A percentile compares a stretch with the other conserved stretches of the same genome.
Conservation (phyloP, 805 yeast genomes). For the Candida boleticola region DNA sequence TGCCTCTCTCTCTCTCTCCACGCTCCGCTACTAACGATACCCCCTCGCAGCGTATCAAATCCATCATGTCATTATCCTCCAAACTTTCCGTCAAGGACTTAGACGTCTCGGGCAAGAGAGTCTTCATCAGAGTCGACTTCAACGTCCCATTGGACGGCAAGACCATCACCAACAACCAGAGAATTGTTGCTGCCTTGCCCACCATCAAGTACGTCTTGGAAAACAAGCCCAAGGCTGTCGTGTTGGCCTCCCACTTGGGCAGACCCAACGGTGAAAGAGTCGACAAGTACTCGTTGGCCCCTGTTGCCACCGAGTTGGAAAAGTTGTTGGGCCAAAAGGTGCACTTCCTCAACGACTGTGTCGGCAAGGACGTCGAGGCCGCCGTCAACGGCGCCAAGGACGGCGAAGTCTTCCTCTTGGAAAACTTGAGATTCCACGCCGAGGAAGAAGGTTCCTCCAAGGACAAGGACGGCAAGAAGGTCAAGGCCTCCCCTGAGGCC, state of each 20-base stretch:
- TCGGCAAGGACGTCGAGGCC: conserved; percentile 84
- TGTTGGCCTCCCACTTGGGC: conserved; percentile 96
- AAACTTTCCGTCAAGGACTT: conserved; percentile 93
- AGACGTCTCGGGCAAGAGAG: conserved; percentile 85
- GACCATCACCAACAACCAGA: conserved; percentile 98
- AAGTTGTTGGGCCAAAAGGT: conserved; percentile 70
- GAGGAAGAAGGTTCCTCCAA: conserved; percentile 96
- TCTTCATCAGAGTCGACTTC: conserved; percentile 97
- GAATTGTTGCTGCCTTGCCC: conserved; percentile 99
- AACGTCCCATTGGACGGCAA: conserved; percentile 94
- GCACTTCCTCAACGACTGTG: conserved; percentile 84
- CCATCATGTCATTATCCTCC: conserved; percentile 82
- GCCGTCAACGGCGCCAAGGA: conserved; percentile 69
- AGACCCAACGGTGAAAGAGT: conserved; percentile 95
- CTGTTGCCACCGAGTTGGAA: conserved; percentile 88
- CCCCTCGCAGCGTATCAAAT: background rate
- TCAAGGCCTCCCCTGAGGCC: conserved; percentile 83
- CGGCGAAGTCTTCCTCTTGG: conserved; percentile 87
- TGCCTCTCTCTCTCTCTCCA: background rate
- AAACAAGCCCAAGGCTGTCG: conserved; percentile 85
- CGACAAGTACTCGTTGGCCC: conserved; percentile 87
- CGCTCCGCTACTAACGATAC: background rate
- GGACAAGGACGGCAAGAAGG: conserved; percentile 83
- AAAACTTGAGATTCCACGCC: conserved; percentile 97
- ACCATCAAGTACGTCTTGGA: conserved; percentile 94